Conservation (phyloP, 1,284 basidiomycete genomes). For the Irpex rosettiformis region DNA sequence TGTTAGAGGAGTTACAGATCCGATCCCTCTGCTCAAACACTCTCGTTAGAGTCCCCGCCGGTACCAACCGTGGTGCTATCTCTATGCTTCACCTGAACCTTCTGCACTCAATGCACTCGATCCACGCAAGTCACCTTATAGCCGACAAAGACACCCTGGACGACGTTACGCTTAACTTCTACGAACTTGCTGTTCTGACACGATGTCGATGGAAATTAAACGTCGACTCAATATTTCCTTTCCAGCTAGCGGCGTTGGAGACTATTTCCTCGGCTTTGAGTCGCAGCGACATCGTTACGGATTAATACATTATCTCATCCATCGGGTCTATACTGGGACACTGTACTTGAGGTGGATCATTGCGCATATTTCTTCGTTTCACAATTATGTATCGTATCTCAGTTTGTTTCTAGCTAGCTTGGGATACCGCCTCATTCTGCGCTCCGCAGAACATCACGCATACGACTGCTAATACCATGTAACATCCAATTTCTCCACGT, state of each 20-base stretch:
- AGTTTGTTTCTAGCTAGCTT: background rate
- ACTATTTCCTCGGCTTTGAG: constrained; percentile 44
- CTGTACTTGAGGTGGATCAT: background rate
- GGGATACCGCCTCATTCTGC: background rate
- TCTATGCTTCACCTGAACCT: constrained; percentile 60
- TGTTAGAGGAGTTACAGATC: constrained; percentile 33
- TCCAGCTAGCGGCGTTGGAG: constrained; percentile 66
- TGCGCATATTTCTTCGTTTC: background rate
- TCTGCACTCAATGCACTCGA: constrained; percentile 43
- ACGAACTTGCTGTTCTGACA: constrained; percentile 62
- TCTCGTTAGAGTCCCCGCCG: constrained; percentile 48
- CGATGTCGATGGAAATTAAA: constrained; percentile 46
- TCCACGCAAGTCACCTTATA: constrained; percentile 16
- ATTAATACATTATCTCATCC: constrained; percentile 1
- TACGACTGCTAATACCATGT: too few species aligned
- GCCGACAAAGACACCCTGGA: constrained; percentile 39
- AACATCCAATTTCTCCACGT: too few species aligned
- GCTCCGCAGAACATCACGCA: background rate
- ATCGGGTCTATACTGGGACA: background rate
- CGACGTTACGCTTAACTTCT: constrained; percentile 64
- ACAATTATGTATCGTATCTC: background rate
- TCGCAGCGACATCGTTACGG: constrained; percentile 5
- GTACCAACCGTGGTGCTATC: constrained; percentile 37
- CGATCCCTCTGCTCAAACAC: constrained; percentile 53
- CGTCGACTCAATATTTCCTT: constrained; percentile 50